Evolutionary conservation across 1,284 basidiomycete genomes (phyloP).

Genomic region (Puccinia novopanici): DNA sequence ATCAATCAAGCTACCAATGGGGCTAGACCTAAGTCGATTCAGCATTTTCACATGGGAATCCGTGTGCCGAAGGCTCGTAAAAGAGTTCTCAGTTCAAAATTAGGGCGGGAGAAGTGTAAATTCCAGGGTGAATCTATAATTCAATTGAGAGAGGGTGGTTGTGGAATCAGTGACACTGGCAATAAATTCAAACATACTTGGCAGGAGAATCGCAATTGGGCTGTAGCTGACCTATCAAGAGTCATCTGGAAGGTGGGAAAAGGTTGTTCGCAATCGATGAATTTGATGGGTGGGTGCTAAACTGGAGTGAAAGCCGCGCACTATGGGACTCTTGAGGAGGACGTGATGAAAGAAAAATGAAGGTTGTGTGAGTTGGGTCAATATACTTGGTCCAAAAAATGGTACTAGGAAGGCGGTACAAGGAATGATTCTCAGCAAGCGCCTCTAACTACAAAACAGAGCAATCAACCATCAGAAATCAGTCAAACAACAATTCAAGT

Average conservation of each 20-base stretch:
- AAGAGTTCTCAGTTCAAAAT: background rate
- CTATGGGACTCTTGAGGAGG: background rate
- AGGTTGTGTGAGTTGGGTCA: background rate
- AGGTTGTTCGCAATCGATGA: background rate
- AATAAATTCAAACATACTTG: background rate
- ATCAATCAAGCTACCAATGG: conserved; percentile 37
- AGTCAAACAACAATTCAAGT: background rate
- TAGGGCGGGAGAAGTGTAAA: background rate
- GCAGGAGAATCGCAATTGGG: background rate
- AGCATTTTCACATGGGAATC: conserved; percentile 29
- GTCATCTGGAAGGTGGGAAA: background rate
- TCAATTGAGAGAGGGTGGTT: background rate
- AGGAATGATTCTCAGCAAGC: background rate
- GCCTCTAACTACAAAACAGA: background rate
- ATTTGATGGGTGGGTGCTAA: background rate
- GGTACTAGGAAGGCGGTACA: background rate
- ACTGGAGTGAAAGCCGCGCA: background rate
- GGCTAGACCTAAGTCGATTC: conserved; percentile 44
- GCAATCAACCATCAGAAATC: background rate
- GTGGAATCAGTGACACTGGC: background rate
- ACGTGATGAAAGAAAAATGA: background rate
- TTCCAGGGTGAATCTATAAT: background rate
- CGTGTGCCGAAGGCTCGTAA: background rate
- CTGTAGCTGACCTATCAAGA: background rate
- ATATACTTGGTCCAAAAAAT: background rate